Evolutionary conservation across 2,329 filamentous ascomycete genomes (phyloP), one percentile per base, ranked within the genome.

Genomic region (Aspergillus terreus): DNA sequence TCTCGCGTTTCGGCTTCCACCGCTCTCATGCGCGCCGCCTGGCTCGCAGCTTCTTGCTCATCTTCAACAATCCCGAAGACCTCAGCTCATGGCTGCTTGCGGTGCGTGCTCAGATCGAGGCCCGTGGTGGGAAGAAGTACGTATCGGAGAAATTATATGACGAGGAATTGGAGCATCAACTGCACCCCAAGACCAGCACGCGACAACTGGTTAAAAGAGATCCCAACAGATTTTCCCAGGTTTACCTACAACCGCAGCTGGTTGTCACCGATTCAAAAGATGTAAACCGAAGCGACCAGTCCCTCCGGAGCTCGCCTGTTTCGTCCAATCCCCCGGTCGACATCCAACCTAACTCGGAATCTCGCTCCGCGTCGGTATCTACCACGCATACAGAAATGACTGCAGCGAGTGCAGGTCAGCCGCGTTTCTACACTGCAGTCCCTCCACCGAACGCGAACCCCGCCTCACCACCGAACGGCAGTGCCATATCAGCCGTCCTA

Each of bases 11-110:
- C 55, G 69, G 71, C 4, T 67, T 75, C 25, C 63, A 71, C 23
- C 62, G 65, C 41, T 57, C 66, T 15, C 60, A 69, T 33, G 51
- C 66, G 25, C 67, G 67, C 43, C 65, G 69, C 12, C 55, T 69
- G 44, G 65, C 71, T 14, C 67, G 69, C 11, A 74, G 66, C 47
- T 68, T 77, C 44, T 63, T 78, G 17, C 58, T 78, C 15, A 69
- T 78, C 4, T 70, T 78, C 42, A 64, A 71, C 46, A 68, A 65
- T 47, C 70, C 75, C 0, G 70, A 75, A 15, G 71, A 74, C 10
- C 70, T 78, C 65, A 70, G 71, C 32, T 64, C 66, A 1, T 78
- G 76, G 76, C 61, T 78, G 21, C 58, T 67, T n/a, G 65, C 69
- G 4, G 61, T 78, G 27, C 65, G 75, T n/a, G 69, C 69, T 33